Evolutionary conservation across 768 basidiomycete species (phyloP), one percentile per base, ranked within the genome.

Genomic region (Xerocomellus dryophilus): DNA sequence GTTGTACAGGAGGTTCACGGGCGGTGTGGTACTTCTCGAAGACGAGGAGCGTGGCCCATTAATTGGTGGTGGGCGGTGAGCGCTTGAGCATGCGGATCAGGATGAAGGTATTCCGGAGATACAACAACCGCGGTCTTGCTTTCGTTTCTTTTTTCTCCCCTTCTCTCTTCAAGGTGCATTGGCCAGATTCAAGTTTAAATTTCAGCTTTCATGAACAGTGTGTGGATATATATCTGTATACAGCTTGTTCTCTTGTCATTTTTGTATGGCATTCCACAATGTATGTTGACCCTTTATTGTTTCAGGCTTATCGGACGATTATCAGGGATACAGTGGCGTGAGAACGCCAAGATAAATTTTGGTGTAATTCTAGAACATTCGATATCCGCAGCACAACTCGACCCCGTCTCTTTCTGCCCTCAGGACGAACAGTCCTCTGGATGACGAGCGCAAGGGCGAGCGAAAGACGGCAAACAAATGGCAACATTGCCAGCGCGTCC

Each of bases 21-120:
- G 66, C 34, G 73, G 75, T 43, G 81, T 78, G 7, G 79, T 89
- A 49, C 75, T 84, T 17, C 78, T 96, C 50, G 78, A 79, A 60
- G 94, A 97, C 60, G 92, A 92, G 66, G 95, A 98, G 72, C 81
- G 92, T 51, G 88, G 86, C 9, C 93, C 93, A 6, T 82, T 97
- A 54, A 79, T 94, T 44, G 78, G 75, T 43, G 60, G n/a, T n/a
- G n/a, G 66, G 8, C 54, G 57, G 12, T 73, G 57, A 70, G 45
- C 43, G 38, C 42, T 20, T 1, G 11, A 18, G 27, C 31, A n/a
- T 25, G 35, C 18, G 15, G 17, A 21, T 15, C 41, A 43, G 39
- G 34, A 41, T 15, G 31, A 14, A 50, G 9, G 32, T 40, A 20
- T 45, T n/a, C 32, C n/a, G 43, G 47, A 39, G 35, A 17, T 29